A percentile compares a stretch with the other conserved stretches of the same genome.
Evolutionary conservation across 2,329 filamentous ascomycete species (phyloP).

Genomic region (Epichloe sibirici): DNA sequence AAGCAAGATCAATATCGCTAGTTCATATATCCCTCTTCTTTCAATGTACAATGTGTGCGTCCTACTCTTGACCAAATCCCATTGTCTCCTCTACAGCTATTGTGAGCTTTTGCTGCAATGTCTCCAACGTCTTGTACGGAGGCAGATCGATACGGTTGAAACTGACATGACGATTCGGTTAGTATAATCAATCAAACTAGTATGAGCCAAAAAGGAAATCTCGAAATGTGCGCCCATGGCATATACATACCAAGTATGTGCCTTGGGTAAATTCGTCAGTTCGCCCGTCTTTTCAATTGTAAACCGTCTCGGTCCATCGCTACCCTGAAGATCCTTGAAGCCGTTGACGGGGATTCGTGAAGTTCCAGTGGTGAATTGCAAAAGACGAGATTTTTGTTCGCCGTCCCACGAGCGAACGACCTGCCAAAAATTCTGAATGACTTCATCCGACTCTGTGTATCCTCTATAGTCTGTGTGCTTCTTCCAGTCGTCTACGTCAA

Average conservation of each 20-base stretch:
- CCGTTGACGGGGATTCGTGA: constrained; percentile 97
- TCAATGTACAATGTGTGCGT: not conserved
- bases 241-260: constrained; percentile 79
- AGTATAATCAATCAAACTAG: constrained; percentile 8
- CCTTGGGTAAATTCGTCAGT: constrained; percentile 81
- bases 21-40: not conserved
- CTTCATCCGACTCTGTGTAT: constrained; percentile 94
- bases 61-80: constrained; percentile 93
- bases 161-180: constrained; percentile 31
- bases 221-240: too few species aligned
- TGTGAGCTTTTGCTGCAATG: constrained; percentile 77
- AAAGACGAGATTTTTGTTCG: constrained; percentile 89
- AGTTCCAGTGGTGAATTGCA: constrained; percentile 96
- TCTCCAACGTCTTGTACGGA: constrained; percentile 80
- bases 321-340: constrained; percentile 97
- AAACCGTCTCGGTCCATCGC: constrained; percentile 86
- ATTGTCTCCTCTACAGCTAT: constrained; percentile 98
- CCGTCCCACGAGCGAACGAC: constrained; percentile 94
- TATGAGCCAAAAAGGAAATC: too few species aligned
- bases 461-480: constrained; percentile 99
- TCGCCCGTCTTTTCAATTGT: constrained; percentile 98
- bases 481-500: constrained; percentile 99
- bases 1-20: constrained; percentile 3
- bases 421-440: constrained; percentile 98
- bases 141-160: constrained; percentile 97